phyloP scores from a whole-genome alignment of 176 grass and related monocot genomes.

The Eremochloa ophiuroides region DNA sequence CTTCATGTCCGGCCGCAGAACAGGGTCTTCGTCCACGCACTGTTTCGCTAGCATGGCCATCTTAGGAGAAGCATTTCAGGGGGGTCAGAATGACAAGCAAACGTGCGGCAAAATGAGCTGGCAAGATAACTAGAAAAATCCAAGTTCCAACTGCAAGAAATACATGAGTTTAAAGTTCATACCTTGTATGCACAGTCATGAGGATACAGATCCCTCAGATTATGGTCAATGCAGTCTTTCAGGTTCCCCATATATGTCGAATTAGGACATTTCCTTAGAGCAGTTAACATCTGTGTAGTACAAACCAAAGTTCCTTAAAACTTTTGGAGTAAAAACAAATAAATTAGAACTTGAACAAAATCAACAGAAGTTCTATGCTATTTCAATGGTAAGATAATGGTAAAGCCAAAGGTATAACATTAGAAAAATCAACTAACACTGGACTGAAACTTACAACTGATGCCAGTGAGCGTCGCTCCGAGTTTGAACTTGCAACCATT shows the following conservation, averaged over 20 bases:
- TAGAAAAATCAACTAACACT: not conserved
- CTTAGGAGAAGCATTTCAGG: slow-evolving; percentile 34
- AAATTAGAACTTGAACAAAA: slow-evolving; percentile 9
- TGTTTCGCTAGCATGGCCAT: slow-evolving; percentile 84
- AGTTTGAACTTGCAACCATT: slow-evolving; percentile 45
- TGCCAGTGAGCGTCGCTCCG: slow-evolving; percentile 86
- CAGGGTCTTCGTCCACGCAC: slow-evolving; percentile 91
- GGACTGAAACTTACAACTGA: slow-evolving; percentile 80
- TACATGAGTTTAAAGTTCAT: not conserved
- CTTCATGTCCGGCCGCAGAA: slow-evolving; percentile 94
- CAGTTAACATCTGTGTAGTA: slow-evolving; percentile 71
- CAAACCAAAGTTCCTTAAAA: slow-evolving; percentile 11
- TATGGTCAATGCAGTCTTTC: slow-evolving; percentile 69
- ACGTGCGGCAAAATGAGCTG: not conserved
- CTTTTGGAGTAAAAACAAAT: not conserved
- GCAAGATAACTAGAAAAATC: not conserved
- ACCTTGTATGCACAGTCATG: slow-evolving; percentile 90
- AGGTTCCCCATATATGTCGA: slow-evolving; percentile 57
- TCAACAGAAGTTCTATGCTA: not conserved
- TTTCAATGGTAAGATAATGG: not conserved
- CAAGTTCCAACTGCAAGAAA: not conserved
- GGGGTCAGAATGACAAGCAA: not conserved
- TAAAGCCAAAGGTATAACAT: not conserved
- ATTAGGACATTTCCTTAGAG: slow-evolving; percentile 60
- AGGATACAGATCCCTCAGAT: slow-evolving; percentile 84